Conservation (phyloP, 2,329 filamentous ascomycete species). For the Colletotrichum abscissum region DNA sequence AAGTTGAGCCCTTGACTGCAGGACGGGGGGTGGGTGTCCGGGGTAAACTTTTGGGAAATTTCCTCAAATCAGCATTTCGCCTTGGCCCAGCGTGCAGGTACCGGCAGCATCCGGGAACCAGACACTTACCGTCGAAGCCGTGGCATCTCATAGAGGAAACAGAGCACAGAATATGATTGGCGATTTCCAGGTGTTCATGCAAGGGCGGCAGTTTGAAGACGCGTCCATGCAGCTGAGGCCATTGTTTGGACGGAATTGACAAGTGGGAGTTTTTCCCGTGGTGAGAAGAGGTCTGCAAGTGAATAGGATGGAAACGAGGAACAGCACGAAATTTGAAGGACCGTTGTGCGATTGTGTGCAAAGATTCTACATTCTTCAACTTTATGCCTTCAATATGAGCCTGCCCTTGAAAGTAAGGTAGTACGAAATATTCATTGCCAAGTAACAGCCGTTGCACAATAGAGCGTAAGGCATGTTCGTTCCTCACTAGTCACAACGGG, state of each 20-base stretch:
- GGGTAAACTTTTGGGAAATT: constrained; percentile 20
- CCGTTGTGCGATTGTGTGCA: background rate
- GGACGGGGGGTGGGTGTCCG: constrained; percentile 17
- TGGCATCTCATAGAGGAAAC: too few species aligned
- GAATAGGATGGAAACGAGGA: background rate
- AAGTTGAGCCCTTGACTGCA: constrained; percentile 1
- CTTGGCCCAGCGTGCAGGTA: constrained; percentile 3
- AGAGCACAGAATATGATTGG: background rate
- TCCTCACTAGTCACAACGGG: background rate
- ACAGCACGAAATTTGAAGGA: background rate
- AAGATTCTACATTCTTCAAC: background rate
- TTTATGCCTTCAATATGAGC: background rate
- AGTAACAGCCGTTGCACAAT: background rate
- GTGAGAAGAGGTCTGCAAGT: background rate
- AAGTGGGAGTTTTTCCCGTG: constrained; percentile 5
- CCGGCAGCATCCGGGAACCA: constrained; percentile 11
- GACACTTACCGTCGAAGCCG: background rate
- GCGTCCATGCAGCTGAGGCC: background rate
- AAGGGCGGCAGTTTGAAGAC: background rate
- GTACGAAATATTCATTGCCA: background rate
- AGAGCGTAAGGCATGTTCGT: background rate
- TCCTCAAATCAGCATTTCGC: constrained; percentile 30
- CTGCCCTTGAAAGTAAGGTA: background rate
- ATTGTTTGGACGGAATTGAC: constrained; percentile 11
- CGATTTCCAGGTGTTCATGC: background rate